Conservation (phyloP, 352 stramenopile species). For the Thalassiosira mediterranea region DNA sequence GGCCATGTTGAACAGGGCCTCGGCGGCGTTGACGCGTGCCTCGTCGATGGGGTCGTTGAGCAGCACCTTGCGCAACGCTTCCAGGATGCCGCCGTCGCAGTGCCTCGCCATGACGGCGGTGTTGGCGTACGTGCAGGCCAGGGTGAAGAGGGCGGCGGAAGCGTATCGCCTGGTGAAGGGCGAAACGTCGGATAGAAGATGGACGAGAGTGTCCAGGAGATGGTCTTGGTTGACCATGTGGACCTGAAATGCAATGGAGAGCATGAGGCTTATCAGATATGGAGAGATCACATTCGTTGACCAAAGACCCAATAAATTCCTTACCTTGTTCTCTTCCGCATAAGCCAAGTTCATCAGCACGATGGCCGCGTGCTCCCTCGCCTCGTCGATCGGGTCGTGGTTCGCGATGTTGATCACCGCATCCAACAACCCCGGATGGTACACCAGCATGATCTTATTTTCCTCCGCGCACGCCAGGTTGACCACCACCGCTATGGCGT, state of each 20-base stretch:
- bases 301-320: conserved; percentile 3
- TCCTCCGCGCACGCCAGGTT: conserved; percentile 62
- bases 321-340: conserved; percentile 65
- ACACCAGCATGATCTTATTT: conserved; percentile 59
- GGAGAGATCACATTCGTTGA: neutral
- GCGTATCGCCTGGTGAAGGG: conserved; percentile 62
- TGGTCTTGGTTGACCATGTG: conserved; percentile 62
- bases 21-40: conserved; percentile 58
- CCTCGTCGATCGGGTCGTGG: conserved; percentile 56
- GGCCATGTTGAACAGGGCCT: conserved; percentile 62
- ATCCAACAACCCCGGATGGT: conserved; percentile 57
- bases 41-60: conserved; percentile 60
- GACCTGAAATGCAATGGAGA: too few species aligned
- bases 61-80: conserved; percentile 51
- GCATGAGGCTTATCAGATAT: neutral
- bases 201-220: conserved; percentile 56
- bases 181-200: conserved; percentile 57
- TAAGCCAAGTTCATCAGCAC: conserved; percentile 70
- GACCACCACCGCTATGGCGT: conserved; percentile 54
- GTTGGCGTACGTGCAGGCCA: conserved; percentile 64
- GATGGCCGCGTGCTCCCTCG: conserved; percentile 60
- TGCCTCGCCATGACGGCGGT: conserved; percentile 55
- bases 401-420: conserved; percentile 57
- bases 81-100: conserved; percentile 59
- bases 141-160: conserved; percentile 62